Conservation (phyloP, 2,329 filamentous ascomycete genomes). For the Westerdykella ornata region DNA sequence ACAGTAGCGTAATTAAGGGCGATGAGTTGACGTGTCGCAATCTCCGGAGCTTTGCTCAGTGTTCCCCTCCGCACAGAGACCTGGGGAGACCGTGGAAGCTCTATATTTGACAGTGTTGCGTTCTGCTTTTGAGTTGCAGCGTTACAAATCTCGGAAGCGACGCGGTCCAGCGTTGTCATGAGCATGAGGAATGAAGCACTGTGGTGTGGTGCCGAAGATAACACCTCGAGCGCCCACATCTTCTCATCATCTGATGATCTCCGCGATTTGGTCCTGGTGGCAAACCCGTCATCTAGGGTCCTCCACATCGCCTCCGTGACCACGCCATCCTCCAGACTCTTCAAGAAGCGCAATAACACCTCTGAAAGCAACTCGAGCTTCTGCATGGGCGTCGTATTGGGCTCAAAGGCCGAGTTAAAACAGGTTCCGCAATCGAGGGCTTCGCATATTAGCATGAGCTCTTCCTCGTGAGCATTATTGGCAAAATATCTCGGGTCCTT, state of each 20-base stretch:
- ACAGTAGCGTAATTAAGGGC: conserved; percentile 59
- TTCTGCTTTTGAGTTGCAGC: conserved; percentile 18
- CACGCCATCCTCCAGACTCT: conserved; percentile 70
- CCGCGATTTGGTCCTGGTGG: conserved; percentile 39
- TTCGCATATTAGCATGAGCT: conserved; percentile 46
- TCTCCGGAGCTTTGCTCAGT: conserved; percentile 42
- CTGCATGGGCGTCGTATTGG: conserved; percentile 55
- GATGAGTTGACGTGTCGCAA: conserved; percentile 52
- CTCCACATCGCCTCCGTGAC: conserved; percentile 64
- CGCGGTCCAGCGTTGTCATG: conserved; percentile 63
- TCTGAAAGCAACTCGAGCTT: conserved; percentile 70
- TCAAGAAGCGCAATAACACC: conserved; percentile 66
- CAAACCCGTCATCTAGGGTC: conserved; percentile 23
- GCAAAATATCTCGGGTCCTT: conserved; percentile 44
- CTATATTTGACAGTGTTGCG: conserved; percentile 22
- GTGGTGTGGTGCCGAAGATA: conserved; percentile 63
- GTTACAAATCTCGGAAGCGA: conserved; percentile 49
- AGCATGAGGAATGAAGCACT: conserved; percentile 88
- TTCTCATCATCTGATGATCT: conserved; percentile 50
- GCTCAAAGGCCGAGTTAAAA: conserved; percentile 53
- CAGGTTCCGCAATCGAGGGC: conserved; percentile 66
- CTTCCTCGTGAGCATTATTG: conserved; percentile 37
- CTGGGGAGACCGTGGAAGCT: conserved; percentile 28
- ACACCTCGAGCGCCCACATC: conserved; percentile 62
- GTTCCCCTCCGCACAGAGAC: conserved; percentile 34